Evolutionary conservation across 2,329 filamentous ascomycete species (phyloP), one percentile per base, ranked within the genome.

Genomic region (Exophiala alcalophila): DNA sequence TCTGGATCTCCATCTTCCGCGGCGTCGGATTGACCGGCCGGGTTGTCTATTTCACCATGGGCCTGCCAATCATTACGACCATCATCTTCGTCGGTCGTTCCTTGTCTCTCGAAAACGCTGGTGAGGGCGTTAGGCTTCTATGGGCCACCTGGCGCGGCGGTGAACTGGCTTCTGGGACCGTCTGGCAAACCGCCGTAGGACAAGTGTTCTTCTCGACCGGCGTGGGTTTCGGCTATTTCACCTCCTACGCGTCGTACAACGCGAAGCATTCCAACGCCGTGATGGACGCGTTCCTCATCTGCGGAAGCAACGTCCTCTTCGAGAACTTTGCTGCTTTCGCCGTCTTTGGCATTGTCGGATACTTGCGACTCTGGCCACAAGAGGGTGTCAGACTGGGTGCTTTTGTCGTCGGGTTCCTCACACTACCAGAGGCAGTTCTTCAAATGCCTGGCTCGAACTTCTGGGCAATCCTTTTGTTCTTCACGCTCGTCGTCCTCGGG

Each of bases 21-120:
- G 73, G 78, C 5, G 74, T 80, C 14, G 74, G 75, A 0, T 58
- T 77, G 46, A 79, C 76, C 2, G 76, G 76, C 2, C 69, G 76
- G 4, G 77, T 78, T 7, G 76, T 78, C 4, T 80, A 79, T 61
- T 77, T 76, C 59, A 79, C 76, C n/a, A 79, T 80, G 75, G 75
- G 74, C 1, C 57, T 80, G 4, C 76, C 77, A 0, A 77, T 80
- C 35, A 62, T 76, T 44, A 73, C 74, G 10, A 78, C 73, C 2
- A 67, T 80, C 47, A 70, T 79, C 40, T 65, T 80, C 18, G 69
- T 80, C 32, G 76, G 74, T 12, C 70, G 76, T 2, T 67, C 72
- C 0, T 58, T 72, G 1, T 78, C 76, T 0, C 71, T 79, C 0
- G 67, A 71, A 0, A 78, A 79, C 53, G 77, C 77, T 0, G 55